Base-by-base conservation (phyloP, 352 stramenopile species). In the Phytophthora pinifolia region DNA sequence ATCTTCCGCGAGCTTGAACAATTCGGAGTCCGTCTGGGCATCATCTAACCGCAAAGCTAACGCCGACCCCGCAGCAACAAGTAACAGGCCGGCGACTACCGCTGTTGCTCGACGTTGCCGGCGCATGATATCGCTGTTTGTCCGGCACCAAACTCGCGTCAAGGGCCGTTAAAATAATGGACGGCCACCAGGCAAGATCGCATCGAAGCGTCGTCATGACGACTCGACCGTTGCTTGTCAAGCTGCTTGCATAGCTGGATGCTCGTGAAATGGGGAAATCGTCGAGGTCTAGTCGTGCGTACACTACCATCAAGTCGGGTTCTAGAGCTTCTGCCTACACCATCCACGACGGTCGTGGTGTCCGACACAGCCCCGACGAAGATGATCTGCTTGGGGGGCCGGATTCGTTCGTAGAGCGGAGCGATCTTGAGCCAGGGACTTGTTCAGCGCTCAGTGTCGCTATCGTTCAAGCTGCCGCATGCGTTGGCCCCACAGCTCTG, bases 301-400 rank as follows among this genome's bases (percentile, higher is more conserved):
- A 53, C 15, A 30, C 15, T 25, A 54, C 41, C 56, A 52, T 51
- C 34, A 59, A 46, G 18, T 59, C 47, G n/a, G 20, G 17, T n/a
- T 30, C 52, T 1, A 46, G 54, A 46, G 43, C 60, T 3, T 73
- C 70, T 4, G 52, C 66, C 27, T 80, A 82, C 48, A 59, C 52
- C 6, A 67, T 81, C 54, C 58, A 77, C 43, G 63, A 81, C 35
- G 65, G 51, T 47, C 46, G 25, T 33, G 17, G 32, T 10, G 32
- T 63, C 6, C 46, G 47, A 18, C 39, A 51, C n/a, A 42, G 33
- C 14, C 47, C 14, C 6, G 27, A 51, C 17, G 62, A 82, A 30
- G 58, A 70, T n/a, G 75, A 86, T 46, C 42, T 86, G 22, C 60
- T 86, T n/a, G 63, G 65, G 2, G 70, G 67, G 9, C 67, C 67